Evolutionary conservation across 139 green algal species (phyloP), one percentile per base, ranked within the genome.

Genomic region (Chlorella sp.): DNA sequence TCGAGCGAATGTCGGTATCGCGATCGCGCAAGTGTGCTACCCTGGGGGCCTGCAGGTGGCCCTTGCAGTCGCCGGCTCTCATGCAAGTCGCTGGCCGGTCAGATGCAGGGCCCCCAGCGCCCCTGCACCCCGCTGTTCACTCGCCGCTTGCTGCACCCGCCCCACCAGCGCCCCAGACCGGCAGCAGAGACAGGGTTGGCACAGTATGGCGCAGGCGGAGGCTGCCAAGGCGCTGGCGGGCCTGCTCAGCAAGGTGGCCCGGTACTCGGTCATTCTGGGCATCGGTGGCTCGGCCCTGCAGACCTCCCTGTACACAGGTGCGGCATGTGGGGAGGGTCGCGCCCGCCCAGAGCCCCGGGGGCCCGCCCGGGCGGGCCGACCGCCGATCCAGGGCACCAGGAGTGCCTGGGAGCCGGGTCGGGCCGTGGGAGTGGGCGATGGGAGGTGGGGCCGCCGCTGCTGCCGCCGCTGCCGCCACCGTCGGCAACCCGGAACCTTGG

Each of bases 251-350:
- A 95, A 91, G 55, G 90, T 98, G 9, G 95, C 94, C 34, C 88
- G 89, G n/a, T 97, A 93, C 64, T 93, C 95, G 4, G 90, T 98
- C 16, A 88, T 92, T 5, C 70, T 98, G 26, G 96, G 96, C 25
- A 82, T 97, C 0, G 94, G 92, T 38, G 94, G 87, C 18, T 93
- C 85, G 67, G 90, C 87, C 17, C 41, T 97, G 79, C 95, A 98
- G 80, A 88, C 94, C 0, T 94, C 96, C 0, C 83, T 98, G 25
- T 98, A 96, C 87, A 98, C 87, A 85, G 95, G 95, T 95, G 80
- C 32, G 65, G 32, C 70, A 60, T 78, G 41, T 60, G 41, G 70
- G 70, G 70, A 34, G 70, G 28, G 70, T 36, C 32, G 70, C 39
- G 11, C 26, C 9, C 21, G 38, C 3, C 26, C 70, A 30, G 23